Conservation (phyloP, 192 early-diverging fungal species). For the Anaeromyces robustus region DNA sequence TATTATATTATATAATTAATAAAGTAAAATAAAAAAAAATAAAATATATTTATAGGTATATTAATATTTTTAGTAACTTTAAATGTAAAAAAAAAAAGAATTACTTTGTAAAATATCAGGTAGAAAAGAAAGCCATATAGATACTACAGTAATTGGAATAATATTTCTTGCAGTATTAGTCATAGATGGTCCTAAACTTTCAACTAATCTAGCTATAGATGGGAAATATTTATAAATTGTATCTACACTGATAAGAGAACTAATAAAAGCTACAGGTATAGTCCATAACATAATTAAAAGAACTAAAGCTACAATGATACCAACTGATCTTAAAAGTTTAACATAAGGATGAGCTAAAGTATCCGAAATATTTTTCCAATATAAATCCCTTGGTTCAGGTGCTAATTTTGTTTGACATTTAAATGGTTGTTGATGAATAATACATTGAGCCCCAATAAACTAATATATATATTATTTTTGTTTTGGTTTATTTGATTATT, state of each 20-base stretch:
- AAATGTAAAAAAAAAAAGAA: too few relatives aligned
- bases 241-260: constrained; percentile 45
- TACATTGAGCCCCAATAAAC: constrained; percentile 39
- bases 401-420: constrained; percentile 40
- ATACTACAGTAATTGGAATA: constrained; percentile 55
- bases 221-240: constrained; percentile 44
- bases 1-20: too few relatives aligned
- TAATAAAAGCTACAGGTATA: constrained; percentile 48
- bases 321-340: constrained; percentile 24
- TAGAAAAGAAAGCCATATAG: constrained; percentile 47
- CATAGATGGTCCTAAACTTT: constrained; percentile 32
- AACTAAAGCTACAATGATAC: constrained; percentile 34
- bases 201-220: constrained; percentile 27
- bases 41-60: too few relatives aligned
- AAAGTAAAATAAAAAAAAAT: too few relatives aligned
- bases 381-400: constrained; percentile 60
- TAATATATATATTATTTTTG: not conserved
- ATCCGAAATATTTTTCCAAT: constrained; percentile 53
- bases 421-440: constrained; percentile 48
- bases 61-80: too few relatives aligned
- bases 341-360: constrained; percentile 6
- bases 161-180: constrained; percentile 40
- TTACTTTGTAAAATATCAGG: constrained; percentile 42
- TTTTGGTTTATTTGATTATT: too few relatives aligned
- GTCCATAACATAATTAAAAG: constrained; percentile 64